phyloP scores from a whole-genome alignment of 2,329 filamentous ascomycete species.

The Botryotinia globosa region DNA sequence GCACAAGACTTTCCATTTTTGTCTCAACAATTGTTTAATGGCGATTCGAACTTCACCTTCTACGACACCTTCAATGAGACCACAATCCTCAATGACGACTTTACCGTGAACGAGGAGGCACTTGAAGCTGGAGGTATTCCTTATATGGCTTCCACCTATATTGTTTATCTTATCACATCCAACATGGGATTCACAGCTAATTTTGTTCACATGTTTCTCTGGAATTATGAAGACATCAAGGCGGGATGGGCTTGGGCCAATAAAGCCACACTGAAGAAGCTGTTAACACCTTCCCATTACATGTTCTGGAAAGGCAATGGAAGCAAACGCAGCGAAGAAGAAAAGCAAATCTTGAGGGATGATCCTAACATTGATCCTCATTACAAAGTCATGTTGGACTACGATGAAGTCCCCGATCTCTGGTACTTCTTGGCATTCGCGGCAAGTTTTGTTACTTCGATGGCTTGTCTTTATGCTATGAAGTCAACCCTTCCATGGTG shows the following conservation, averaged over 20 bases:
- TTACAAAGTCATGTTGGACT: conserved; percentile 46
- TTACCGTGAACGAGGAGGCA: conserved; percentile 40
- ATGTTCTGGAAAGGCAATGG: conserved; percentile 27
- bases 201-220: conserved; percentile 45
- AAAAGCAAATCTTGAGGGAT: conserved; percentile 23
- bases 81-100: conserved; percentile 42
- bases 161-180: conserved; percentile 43
- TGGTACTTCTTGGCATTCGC: conserved; percentile 52
- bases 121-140: conserved; percentile 43
- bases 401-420: conserved; percentile 54
- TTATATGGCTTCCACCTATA: conserved; percentile 43
- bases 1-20: conserved; percentile 45
- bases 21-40: conserved; percentile 43
- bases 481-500: conserved; percentile 47
- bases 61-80: conserved; percentile 45
- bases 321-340: conserved; percentile 22
- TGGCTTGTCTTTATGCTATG: conserved; percentile 50
- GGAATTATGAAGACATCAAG: conserved; percentile 43
- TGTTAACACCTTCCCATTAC: conserved; percentile 31
- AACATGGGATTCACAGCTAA: conserved; percentile 49
- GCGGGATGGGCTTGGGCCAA: conserved; percentile 34
- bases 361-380: conserved; percentile 41
- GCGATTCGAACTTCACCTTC: conserved; percentile 39
- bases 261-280: conserved; percentile 28
- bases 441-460: conserved; percentile 46